phyloP scores from a whole-genome alignment of 345 rosid genomes.

The Acer yangbiense region DNA sequence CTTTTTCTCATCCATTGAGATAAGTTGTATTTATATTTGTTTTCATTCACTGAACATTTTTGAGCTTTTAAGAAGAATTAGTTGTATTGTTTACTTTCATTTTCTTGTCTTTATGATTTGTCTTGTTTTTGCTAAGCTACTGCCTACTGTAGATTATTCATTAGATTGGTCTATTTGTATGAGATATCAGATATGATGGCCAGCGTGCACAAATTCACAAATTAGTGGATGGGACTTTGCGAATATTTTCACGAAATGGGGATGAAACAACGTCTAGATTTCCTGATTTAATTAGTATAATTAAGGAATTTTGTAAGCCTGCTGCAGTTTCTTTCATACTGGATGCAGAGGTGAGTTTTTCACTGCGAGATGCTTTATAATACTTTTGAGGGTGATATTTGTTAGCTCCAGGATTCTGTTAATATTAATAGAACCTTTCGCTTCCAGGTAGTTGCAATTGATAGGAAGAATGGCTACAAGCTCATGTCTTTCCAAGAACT shows the following conservation, averaged over 20 bases:
- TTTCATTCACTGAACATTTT: not conserved
- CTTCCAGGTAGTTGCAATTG: conserved; percentile 80
- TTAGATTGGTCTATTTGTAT: conserved; percentile 10
- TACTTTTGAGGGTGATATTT: not conserved
- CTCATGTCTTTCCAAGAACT: conserved; percentile 94
- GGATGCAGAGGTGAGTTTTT: conserved; percentile 77
- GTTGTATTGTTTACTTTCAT: not conserved
- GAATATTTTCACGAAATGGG: conserved; percentile 83
- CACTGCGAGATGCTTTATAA: conserved; percentile 17
- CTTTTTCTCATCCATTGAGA: not conserved
- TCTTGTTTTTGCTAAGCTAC: conserved; percentile 11
- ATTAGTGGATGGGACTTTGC: conserved; percentile 59
- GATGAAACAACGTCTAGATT: conserved; percentile 80
- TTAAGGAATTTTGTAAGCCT: conserved; percentile 58
- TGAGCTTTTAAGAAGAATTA: not conserved
- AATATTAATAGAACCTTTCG: conserved; percentile 13
- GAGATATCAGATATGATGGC: conserved; percentile 75
- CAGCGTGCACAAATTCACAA: conserved; percentile 92
- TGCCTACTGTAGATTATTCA: conserved; percentile 8
- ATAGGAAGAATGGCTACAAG: conserved; percentile 71
- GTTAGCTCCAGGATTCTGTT: not conserved
- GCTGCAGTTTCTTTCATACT: conserved; percentile 64
- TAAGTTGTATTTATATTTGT: not conserved
- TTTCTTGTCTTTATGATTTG: not conserved
- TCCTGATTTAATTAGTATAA: conserved; percentile 69